Percentiles rank a stretch among this genome's conserved stretches.
Evolutionary conservation across 805 yeast species (phyloP).

Genomic region (Barnettozyma californica): DNA sequence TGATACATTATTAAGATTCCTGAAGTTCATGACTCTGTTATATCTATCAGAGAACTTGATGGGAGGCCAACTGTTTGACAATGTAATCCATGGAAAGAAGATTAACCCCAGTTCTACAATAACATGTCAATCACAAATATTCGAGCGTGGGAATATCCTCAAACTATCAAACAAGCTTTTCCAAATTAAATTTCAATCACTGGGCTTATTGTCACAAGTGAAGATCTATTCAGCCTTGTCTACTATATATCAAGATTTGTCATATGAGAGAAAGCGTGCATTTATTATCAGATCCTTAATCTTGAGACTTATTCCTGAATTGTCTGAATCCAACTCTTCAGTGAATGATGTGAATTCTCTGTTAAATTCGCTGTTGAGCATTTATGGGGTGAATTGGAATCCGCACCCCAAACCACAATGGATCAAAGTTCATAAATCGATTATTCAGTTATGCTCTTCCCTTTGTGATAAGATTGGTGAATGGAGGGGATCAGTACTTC

Average conservation of each 20-base stretch:
- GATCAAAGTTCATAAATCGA: constrained; percentile 51
- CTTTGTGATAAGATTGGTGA: constrained; percentile 51
- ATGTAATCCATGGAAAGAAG: constrained; percentile 38
- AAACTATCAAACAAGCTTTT: constrained; percentile 42
- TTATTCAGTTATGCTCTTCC: constrained; percentile 45
- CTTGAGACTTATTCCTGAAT: constrained; percentile 41
- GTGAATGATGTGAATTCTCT: constrained; percentile 34
- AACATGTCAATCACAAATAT: constrained; percentile 10
- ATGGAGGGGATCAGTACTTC: constrained; percentile 35
- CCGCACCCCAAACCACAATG: constrained; percentile 40
- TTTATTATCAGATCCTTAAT: constrained; percentile 65
- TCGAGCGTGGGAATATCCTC: constrained; percentile 40
- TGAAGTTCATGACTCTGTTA: constrained; percentile 53
- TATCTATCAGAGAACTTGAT: constrained; percentile 31
- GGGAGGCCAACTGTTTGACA: constrained; percentile 35
- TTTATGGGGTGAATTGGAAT: constrained; percentile 48
- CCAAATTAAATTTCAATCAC: constrained; percentile 37
- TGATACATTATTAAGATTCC: constrained; percentile 61
- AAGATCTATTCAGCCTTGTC: constrained; percentile 64
- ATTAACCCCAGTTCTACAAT: constrained; percentile 7
- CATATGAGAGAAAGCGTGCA: constrained; percentile 60
- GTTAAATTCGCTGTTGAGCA: constrained; percentile 42
- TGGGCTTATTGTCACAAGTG: constrained; percentile 50
- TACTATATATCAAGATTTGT: constrained; percentile 53
- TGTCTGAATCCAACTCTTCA: constrained; percentile 12